Percentiles rank a stretch among this genome's conserved stretches.
Evolutionary conservation across 2,329 filamentous ascomycete species (phyloP).

Genomic region (Sporothrix schenckii): DNA sequence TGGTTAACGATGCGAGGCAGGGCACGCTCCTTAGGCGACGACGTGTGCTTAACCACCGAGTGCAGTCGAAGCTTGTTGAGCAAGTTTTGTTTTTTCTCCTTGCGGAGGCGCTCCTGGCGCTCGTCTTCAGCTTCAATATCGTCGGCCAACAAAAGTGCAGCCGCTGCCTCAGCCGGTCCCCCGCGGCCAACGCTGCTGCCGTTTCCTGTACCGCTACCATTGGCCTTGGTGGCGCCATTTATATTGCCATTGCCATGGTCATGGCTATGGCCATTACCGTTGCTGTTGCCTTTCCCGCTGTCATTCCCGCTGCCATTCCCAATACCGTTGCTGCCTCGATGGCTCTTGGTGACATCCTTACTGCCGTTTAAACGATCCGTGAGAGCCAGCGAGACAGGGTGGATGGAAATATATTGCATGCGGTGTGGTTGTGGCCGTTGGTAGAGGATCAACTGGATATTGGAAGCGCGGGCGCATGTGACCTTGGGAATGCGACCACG

Average conservation of each 20-base stretch:
- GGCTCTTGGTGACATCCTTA: background rate
- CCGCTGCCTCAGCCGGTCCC: background rate
- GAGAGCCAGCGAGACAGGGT: slow-evolving; percentile 84
- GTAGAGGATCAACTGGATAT: slow-evolving; percentile 86
- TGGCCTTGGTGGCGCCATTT: background rate
- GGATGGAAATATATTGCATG: slow-evolving; percentile 96
- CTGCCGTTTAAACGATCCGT: slow-evolving; percentile 63
- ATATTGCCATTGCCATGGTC: background rate
- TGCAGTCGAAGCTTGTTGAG: slow-evolving; percentile 88
- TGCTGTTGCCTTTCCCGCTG: background rate
- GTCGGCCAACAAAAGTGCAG: slow-evolving; percentile 35
- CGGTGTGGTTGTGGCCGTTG: slow-evolving; percentile 79
- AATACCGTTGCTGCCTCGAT: slow-evolving; percentile 34
- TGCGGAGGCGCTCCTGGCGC: slow-evolving; percentile 59
- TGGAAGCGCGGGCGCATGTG: slow-evolving; percentile 69
- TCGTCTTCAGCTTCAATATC: slow-evolving; percentile 74
- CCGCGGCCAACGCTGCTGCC: background rate
- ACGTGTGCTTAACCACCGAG: slow-evolving; percentile 74
- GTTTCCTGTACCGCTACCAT: slow-evolving; percentile 34
- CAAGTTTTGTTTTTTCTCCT: slow-evolving; percentile 65
- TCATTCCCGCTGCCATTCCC: slow-evolving; percentile 4
- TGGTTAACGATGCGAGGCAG: slow-evolving; percentile 84
- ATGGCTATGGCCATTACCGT: background rate
- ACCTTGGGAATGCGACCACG: slow-evolving; percentile 65
- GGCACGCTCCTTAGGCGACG: slow-evolving; percentile 80